Base-by-base conservation (phyloP, 495 filamentous ascomycete genomes). In the Penicillium odoratum region DNA sequence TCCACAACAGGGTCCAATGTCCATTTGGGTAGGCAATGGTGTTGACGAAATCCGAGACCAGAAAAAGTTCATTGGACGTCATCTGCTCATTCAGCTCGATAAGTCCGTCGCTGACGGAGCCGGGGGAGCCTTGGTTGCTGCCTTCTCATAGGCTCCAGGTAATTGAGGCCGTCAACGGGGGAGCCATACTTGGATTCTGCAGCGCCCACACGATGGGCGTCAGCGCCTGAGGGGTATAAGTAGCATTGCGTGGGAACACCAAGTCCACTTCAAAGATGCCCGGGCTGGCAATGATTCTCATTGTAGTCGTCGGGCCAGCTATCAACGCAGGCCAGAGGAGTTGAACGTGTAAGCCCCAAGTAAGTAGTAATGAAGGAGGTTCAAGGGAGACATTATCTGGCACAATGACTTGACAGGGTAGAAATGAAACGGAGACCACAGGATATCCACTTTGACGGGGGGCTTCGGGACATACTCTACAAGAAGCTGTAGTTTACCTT, bases 221-320 rank as follows among this genome's bases (percentile, higher is more conserved):
- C 15, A 51, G 33, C 48, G 48, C 29, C 30, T 38, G 48, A 21
- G 48, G 48, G 5, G 30, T 18, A 29, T 51, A 51, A 51, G 48
- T 51, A 7, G 30, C 48, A 51, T 51, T 52, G 50, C 50, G 50
- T 36, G 50, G 50, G 50, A 43, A 52, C n/a, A 52, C 7, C 34
- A 52, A 43, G 33, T 52, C 34, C 50, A 52, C 50, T 43, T 52
- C 33, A 29, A 43, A 40, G 15, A 52, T 43, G 11, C 50, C 50
- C 21, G 36, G 50, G 36, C 7, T 53, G 31, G 49, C 30, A 40
- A 31, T 40, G 10, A 51, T 45, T 6, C 7, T 30, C 45, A 48
- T 48, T 26, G 45, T 48, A 26, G 8, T 48, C 10, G 45, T 48
- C 7, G 9, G 45, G 45, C 25, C 45, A 48, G 25, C 25, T 13